phyloP scores from a whole-genome alignment of 805 yeast genomes.

The Teunomyces cretensis region DNA sequence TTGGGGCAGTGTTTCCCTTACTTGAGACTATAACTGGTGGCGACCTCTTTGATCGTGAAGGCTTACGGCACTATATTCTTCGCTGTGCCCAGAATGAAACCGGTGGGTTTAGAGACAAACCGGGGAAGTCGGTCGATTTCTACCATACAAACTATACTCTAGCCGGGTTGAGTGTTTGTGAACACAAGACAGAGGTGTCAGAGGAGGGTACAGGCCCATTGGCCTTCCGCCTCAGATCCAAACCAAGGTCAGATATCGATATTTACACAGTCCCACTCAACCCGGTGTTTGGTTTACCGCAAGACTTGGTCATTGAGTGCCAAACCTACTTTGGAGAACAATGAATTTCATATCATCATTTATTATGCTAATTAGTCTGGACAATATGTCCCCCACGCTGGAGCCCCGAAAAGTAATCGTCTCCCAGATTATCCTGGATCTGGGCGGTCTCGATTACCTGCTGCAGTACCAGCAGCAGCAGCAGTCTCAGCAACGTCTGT shows the following conservation, averaged over 20 bases:
- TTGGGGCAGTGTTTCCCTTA: conserved; percentile 73
- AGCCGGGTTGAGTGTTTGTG: conserved; percentile 68
- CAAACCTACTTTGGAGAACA: background rate
- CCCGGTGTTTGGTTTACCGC: conserved; percentile 31
- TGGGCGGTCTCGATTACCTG: conserved; percentile 1
- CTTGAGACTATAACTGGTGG: conserved; percentile 48
- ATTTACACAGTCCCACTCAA: conserved; percentile 18
- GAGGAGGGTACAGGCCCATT: conserved; percentile 6
- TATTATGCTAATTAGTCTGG: conserved; percentile 3
- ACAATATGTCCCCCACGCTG: background rate
- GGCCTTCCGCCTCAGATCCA: conserved; percentile 18
- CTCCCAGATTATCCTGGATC: conserved; percentile 1
- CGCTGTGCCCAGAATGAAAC: conserved; percentile 68
- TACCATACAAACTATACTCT: conserved; percentile 89
- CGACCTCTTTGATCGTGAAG: conserved; percentile 50
- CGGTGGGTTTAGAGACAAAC: conserved; percentile 90
- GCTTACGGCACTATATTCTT: conserved; percentile 63
- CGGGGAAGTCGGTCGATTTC: conserved; percentile 75
- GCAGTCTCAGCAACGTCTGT: background rate
- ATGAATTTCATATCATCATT: conserved; percentile 1
- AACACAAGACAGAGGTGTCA: conserved; percentile 33
- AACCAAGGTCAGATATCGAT: background rate
- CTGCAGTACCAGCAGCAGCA: background rate
- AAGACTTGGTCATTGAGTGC: conserved; percentile 4
- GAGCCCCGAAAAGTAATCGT: conserved; percentile 11